Evolutionary conservation across 2,329 filamentous ascomycete genomes (phyloP), one percentile per base, ranked within the genome.

Genomic region (Calonectria hongkongensis): DNA sequence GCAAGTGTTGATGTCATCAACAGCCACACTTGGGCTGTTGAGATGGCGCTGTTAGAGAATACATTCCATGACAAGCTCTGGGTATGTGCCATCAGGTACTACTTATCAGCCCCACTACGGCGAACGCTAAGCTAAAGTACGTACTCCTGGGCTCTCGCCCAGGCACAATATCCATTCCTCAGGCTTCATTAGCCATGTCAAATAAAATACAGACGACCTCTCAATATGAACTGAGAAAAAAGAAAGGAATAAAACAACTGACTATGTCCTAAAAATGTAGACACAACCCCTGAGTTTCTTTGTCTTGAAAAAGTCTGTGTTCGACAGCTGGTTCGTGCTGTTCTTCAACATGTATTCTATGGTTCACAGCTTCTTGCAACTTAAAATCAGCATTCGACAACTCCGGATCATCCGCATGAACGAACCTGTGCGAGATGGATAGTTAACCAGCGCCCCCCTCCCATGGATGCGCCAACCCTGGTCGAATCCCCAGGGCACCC

Each of bases 1-100:
- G 62, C 66, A 41, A 63, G 48, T 54, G 76, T 78, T 79, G 78
- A 79, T 79, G 78, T 79, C 78, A 79, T 79, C 78, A 64, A 54
- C 74, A 75, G 51, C 69, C 66, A 66, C 68, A 62, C 56, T 70
- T 41, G 68, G 67, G 68, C 75, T 66, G 73, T 43, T n/a, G 39
- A 36, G 48, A 56, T 28, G 41, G 60, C 45, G 41, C 39, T 56
- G 70, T 56, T 77, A 77, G 58, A 39, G 41, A 39, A 58, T 45
- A 71, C 69, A 28, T 18, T 2, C 2, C 6, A 2, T 4, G 18
- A 7, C 9, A 7, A n/a, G 5, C 7, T 2, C 4, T 12, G 8
- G 12, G 16, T 6, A 27, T 16, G 18, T 1, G 3, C 4, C 9
- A 2, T 0, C 2, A 21, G 9, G 69, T 71, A 58, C 21, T 41